Percentiles rank a stretch among this genome's conserved stretches.
These are phyloP conservation scores for Candida fluviatilis DNA, from an alignment of 805 yeast genomes.

Conservation along the genomic window DNA sequence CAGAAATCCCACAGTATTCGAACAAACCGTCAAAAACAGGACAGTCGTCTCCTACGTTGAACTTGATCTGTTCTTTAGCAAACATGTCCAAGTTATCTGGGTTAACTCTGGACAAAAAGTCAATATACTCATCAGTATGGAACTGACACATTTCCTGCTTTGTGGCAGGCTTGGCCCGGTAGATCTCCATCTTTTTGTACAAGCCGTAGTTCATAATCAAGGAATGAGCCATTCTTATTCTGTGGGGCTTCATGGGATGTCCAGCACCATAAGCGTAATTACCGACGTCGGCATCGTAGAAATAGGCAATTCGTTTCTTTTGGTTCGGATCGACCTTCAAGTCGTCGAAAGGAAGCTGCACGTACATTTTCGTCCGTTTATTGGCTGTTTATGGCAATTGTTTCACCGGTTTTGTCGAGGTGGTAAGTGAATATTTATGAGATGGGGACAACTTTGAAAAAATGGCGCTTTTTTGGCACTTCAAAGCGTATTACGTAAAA, in stretches of 20 bases:
- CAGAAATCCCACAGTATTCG: conserved; percentile 83
- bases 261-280: conserved; percentile 98
- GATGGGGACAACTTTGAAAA: too few species aligned
- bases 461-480: not conserved
- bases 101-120: conserved; percentile 82
- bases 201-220: conserved; percentile 95
- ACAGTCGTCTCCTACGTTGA: conserved; percentile 96
- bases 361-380: conserved; percentile 23
- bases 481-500: not conserved
- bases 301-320: conserved; percentile 42
- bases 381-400: not conserved
- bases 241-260: conserved; percentile 98
- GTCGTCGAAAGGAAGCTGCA: conserved; percentile 44
- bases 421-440: not conserved
- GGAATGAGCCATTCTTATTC: conserved; percentile 98
- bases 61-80: conserved; percentile 82
- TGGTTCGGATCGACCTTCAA: conserved; percentile 37
- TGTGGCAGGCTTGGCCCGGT: conserved; percentile 96
- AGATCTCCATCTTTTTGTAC: conserved; percentile 95
- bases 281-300: conserved; percentile 77
- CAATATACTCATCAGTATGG: conserved; percentile 96
- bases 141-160: conserved; percentile 97
- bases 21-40: conserved; percentile 94
- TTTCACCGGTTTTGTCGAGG: not conserved
- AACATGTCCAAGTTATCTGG: conserved; percentile 89